These are phyloP conservation scores for Pseudoperonospora humuli DNA, from an alignment of 352 stramenopile species.

Conservation along the genomic window DNA sequence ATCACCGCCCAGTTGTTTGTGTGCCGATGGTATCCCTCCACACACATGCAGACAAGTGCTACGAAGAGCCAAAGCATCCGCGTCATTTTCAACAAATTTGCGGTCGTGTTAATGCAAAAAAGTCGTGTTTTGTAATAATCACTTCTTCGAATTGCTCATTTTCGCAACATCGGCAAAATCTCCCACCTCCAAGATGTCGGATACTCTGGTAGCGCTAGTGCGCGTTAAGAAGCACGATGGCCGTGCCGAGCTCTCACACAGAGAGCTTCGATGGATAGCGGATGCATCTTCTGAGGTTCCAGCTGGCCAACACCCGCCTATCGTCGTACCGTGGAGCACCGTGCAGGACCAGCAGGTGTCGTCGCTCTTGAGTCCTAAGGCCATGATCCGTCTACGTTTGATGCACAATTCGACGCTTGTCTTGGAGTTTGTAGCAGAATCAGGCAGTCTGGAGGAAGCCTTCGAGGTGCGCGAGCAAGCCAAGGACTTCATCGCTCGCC, in stretches of 20 bases:
- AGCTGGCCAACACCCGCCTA: constrained; percentile 20
- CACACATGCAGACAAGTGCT: constrained; percentile 8
- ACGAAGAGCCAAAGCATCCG: constrained; percentile 19
- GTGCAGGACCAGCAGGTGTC: constrained; percentile 81
- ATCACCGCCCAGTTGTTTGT: constrained; percentile 86
- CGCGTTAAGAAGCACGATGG: constrained; percentile 81
- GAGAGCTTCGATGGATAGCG: constrained; percentile 52
- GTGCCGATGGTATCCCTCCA: constrained; percentile 52
- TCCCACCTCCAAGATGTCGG: constrained; percentile 28
- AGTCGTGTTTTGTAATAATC: background rate
- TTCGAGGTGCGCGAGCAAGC: constrained; percentile 63
- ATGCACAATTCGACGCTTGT: constrained; percentile 56
- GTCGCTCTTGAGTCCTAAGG: constrained; percentile 59
- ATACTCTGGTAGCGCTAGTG: constrained; percentile 39
- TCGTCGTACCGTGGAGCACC: constrained; percentile 56
- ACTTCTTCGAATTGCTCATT: background rate
- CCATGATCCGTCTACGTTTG: constrained; percentile 75
- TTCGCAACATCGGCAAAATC: too few relatives aligned
- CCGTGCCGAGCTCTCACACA: constrained; percentile 43
- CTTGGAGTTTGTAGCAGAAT: constrained; percentile 54
- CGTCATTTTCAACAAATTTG: constrained; percentile 15
- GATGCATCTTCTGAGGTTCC: constrained; percentile 24
- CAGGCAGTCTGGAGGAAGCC: constrained; percentile 44
- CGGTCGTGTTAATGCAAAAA: constrained; percentile 13
- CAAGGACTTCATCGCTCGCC: constrained; percentile 57